These are phyloP conservation scores for Voacanga thouarsii DNA, from an alignment of 257 asterid species.

Conservation along the genomic window DNA sequence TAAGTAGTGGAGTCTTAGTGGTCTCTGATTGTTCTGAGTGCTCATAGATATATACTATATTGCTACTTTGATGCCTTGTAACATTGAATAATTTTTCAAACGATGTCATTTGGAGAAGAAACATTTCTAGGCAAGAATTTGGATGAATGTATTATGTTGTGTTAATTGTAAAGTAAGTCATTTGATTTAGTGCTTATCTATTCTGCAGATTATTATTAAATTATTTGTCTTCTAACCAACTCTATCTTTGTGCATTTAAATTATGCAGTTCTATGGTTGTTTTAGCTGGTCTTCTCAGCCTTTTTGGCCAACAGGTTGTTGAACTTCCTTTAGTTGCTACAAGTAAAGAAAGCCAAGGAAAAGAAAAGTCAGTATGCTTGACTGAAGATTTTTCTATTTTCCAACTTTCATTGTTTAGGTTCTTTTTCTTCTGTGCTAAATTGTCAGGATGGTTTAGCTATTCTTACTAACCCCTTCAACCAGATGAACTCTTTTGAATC, in stretches of 20 bases:
- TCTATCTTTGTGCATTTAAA: neutral
- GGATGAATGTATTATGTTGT: conserved; percentile 96
- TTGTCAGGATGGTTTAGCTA: neutral
- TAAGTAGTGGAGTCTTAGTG: too few relatives aligned
- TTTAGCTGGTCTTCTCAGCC: conserved; percentile 94
- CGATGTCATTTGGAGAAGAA: conserved; percentile 95
- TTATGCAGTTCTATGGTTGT: conserved; percentile 74
- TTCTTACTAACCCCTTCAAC: neutral
- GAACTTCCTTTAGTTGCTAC: conserved; percentile 99
- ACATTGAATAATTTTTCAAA: neutral
- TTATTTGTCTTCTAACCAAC: neutral
- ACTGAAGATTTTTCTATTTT: too few relatives aligned
- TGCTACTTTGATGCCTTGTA: neutral
- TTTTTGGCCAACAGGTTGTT: conserved; percentile 86
- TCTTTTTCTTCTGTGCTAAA: too few relatives aligned
- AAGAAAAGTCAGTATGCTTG: too few relatives aligned
- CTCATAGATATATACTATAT: too few relatives aligned
- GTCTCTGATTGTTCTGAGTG: too few relatives aligned
- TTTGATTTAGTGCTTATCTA: too few relatives aligned
- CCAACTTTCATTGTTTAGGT: too few relatives aligned
- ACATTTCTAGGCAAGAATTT: conserved; percentile 97
- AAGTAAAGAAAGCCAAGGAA: too few relatives aligned
- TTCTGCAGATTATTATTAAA: neutral
- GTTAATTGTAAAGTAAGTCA: conserved; percentile 72
- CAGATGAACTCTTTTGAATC: conserved; percentile 1